A percentile compares a stretch with the other conserved stretches of the same genome.
phyloP scores from a whole-genome alignment of 768 basidiomycete species.

The Myochromella boudieri region DNA sequence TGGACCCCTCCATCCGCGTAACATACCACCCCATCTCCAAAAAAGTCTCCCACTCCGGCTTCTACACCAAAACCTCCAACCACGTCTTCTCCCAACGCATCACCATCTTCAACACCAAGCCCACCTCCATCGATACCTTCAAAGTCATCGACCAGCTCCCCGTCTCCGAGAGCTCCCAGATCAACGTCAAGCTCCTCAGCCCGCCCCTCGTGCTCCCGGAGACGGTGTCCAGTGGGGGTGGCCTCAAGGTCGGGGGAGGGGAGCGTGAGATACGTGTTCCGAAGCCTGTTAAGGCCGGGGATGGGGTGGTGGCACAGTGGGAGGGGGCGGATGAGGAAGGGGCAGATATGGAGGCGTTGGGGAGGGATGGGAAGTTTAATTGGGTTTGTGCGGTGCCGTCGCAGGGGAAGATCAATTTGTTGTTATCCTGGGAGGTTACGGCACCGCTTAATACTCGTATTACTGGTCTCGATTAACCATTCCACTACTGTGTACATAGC shows the following conservation, averaged over 20 bases:
- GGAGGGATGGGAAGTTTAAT: conserved; percentile 31
- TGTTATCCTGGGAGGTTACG: conserved; percentile 36
- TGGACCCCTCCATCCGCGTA: conserved; percentile 36
- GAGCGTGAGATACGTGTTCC: conserved; percentile 5
- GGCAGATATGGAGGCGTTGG: conserved; percentile 24
- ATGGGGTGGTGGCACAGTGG: conserved; percentile 36
- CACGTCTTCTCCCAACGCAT: neutral
- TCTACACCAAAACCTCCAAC: neutral
- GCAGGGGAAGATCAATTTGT: conserved; percentile 30
- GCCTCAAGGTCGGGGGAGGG: neutral
- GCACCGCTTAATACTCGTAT: conserved; percentile 25
- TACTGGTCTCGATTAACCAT: too few relatives aligned
- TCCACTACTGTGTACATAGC: too few relatives aligned
- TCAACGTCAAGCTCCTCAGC: conserved; percentile 41
- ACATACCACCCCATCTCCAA: neutral
- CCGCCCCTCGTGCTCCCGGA: conserved; percentile 19
- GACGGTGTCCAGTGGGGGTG: neutral
- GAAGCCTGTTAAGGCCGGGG: conserved; percentile 23
- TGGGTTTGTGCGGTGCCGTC: conserved; percentile 32
- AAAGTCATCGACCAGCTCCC: conserved; percentile 41
- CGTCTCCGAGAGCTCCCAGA: conserved; percentile 35
- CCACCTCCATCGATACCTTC: conserved; percentile 24
- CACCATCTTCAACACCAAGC: conserved; percentile 33
- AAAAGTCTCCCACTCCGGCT: neutral
- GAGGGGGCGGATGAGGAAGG: conserved; percentile 33